A percentile compares a stretch with the other conserved stretches of the same genome.
Evolutionary conservation across 1,139 yeast genomes (phyloP).

Genomic region (Nakaseomyces kungkrabaensis): DNA sequence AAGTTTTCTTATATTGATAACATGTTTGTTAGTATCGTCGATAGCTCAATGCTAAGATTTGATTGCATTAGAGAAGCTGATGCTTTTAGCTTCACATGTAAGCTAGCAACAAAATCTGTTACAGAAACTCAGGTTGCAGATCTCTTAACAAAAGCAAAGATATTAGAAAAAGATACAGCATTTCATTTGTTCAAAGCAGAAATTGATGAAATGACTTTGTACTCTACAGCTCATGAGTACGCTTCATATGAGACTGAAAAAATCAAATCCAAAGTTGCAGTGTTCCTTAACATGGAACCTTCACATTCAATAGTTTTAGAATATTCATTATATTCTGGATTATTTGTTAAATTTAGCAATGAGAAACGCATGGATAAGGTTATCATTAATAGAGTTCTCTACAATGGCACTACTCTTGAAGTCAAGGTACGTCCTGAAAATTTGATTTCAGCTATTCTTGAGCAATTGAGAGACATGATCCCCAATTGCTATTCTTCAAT

Average conservation of each 20-base stretch:
- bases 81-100: conserved; percentile 20
- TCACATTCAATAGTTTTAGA: conserved; percentile 30
- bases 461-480: conserved; percentile 9
- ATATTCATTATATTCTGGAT: conserved; percentile 37
- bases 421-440: conserved; percentile 8
- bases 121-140: conserved; percentile 46
- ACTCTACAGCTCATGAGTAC: conserved; percentile 73
- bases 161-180: conserved; percentile 70
- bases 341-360: conserved; percentile 35
- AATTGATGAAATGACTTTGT: conserved; percentile 40
- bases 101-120: conserved; percentile 24
- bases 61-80: conserved; percentile 19
- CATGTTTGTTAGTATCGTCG: conserved; percentile 39
- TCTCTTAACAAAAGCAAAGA: conserved; percentile 63
- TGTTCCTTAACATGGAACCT: conserved; percentile 50
- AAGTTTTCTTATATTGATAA: conserved; percentile 62
- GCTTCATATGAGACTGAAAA: conserved; percentile 50
- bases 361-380: conserved; percentile 22
- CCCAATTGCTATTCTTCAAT: conserved; percentile 12
- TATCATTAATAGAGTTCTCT: conserved; percentile 10
- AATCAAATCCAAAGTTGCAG: conserved; percentile 49
- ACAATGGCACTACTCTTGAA: conserved; percentile 10
- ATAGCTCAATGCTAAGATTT: conserved; percentile 27
- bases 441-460: conserved; percentile 11
- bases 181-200: conserved; percentile 64